Evolutionary conservation across 768 basidiomycete genomes (phyloP), one percentile per base, ranked within the genome.

Genomic region (Mycena leptocephala): DNA sequence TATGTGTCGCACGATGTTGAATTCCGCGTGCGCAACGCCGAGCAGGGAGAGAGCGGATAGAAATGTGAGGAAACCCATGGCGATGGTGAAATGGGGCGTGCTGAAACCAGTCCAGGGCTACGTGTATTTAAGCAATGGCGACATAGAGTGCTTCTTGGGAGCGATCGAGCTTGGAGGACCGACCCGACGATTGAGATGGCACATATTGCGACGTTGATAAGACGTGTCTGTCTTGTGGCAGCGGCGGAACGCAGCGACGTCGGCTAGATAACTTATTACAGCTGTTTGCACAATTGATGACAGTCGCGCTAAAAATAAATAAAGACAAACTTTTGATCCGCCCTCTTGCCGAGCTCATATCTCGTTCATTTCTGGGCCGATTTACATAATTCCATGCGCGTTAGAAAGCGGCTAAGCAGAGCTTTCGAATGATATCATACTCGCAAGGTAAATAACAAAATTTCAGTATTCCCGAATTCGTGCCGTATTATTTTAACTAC

Each of bases 41-140:
- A 66, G 55, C 28, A 78, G 69, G 41, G 69, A 61, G n/a, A 78
- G 59, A 22, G 30, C 69, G 26, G 65, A 32, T 46, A 78, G 18
- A 11, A 68, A 48, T 10, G 73, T 9, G 43, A 65, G 63, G 65
- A 78, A 32, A 32, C 62, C 63, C 76, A 77, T 77, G 55, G 43
- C 18, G 13, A 30, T 56, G 13, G 30, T 5, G 55, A 11, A 16
- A 9, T 30, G 28, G 28, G 2, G 55, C 11, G 55, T 32, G 55
- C 30, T 56, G 53, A 28, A n/a, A 37, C 14, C 55, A 7, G 18
- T 14, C 20, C 30, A 56, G 30, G 6, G 30, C 5, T 32, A 14
- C 16, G 10, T 32, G 55, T 56, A 56, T 56, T 56, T 32, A 56
- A 32, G 55, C 55, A 56, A 56, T 32, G 30, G 55, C 30, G 30